phyloP scores from a whole-genome alignment of 2,329 filamentous ascomycete species.

The Verticillium nubilum region DNA sequence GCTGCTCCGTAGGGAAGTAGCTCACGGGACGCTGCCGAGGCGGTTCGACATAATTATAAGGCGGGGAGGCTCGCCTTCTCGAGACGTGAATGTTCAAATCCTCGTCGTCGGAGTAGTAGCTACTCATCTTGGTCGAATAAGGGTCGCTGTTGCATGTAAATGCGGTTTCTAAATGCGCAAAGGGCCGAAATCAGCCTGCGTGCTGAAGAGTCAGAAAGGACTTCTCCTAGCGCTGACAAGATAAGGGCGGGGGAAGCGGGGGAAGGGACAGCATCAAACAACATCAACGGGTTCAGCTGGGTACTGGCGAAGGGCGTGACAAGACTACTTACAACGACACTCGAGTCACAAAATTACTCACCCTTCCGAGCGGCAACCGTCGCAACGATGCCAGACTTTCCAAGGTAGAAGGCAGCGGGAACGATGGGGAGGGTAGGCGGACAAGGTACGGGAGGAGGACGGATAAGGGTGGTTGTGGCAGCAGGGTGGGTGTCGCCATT shows the following conservation, averaged over 20 bases:
- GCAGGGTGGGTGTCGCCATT: neutral
- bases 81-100: constrained; percentile 41
- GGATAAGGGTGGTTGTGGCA: neutral
- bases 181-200: neutral
- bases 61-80: constrained; percentile 32
- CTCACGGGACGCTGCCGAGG: constrained; percentile 28
- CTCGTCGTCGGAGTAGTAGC: constrained; percentile 47
- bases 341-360: neutral
- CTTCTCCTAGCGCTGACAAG: neutral
- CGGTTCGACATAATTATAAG: constrained; percentile 38
- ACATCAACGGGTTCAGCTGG: too few relatives aligned
- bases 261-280: neutral
- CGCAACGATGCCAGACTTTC: neutral
- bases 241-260: neutral
- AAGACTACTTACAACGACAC: neutral
- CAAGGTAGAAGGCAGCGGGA: neutral
- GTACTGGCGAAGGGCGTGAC: neutral
- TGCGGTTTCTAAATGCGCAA: neutral
- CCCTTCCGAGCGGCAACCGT: neutral
- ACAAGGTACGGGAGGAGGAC: neutral
- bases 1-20: constrained; percentile 34
- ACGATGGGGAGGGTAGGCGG: neutral
- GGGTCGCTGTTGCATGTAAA: neutral
- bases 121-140: constrained; percentile 21
- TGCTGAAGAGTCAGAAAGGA: neutral